Evolutionary conservation across 305 asterid species (phyloP).

Genomic region (Ajuga reptans): DNA sequence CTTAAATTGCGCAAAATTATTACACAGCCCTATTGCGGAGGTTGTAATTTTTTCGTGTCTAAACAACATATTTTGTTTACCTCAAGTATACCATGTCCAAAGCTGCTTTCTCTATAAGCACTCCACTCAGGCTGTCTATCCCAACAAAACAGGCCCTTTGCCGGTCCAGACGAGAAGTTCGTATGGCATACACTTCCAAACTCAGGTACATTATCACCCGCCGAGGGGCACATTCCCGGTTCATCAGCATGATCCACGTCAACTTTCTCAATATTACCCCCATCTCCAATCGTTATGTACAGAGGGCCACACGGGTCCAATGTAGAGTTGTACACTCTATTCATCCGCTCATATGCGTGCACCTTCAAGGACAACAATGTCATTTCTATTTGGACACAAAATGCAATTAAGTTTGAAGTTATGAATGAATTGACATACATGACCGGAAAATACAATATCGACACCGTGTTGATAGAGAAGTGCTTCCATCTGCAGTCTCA

Average conservation of each 20-base stretch:
- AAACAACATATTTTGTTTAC: conserved; percentile 23
- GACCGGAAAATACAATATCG: conserved; percentile 74
- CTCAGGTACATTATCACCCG: conserved; percentile 48
- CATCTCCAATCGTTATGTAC: conserved; percentile 75
- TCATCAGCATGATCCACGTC: conserved; percentile 81
- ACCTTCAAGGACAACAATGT: conserved; percentile 37
- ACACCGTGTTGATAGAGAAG: conserved; percentile 48
- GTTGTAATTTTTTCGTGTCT: not conserved
- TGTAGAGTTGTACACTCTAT: conserved; percentile 64
- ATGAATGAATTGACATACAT: conserved; percentile 36
- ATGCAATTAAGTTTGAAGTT: not conserved
- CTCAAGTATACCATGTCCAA: conserved; percentile 93
- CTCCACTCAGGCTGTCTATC: conserved; percentile 84
- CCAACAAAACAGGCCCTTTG: conserved; percentile 76
- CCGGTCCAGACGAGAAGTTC: conserved; percentile 68
- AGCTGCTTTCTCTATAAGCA: conserved; percentile 87
- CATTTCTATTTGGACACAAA: not conserved
- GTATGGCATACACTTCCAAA: conserved; percentile 56
- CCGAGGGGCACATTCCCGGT: conserved; percentile 62
- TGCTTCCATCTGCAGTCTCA: conserved; percentile 74
- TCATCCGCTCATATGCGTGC: conserved; percentile 82
- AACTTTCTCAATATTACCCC: conserved; percentile 76
- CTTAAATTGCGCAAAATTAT: too few species aligned
- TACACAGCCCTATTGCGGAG: not conserved
- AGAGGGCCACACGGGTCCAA: conserved; percentile 73